These are phyloP conservation scores for Aspergillus piperis DNA, from an alignment of 2,329 filamentous ascomycete species.

Conservation along the genomic window DNA sequence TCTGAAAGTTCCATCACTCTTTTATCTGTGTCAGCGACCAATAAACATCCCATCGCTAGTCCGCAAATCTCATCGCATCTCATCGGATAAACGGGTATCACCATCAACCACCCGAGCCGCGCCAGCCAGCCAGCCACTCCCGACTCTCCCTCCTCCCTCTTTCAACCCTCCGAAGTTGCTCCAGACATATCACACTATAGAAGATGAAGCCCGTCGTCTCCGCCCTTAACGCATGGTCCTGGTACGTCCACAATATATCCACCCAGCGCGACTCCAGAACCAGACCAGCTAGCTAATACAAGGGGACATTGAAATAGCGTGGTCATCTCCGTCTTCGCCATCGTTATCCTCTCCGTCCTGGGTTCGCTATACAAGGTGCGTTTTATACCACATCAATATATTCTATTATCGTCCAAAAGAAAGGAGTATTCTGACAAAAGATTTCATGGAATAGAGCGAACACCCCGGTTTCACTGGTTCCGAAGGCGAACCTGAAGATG, in stretches of 20 bases:
- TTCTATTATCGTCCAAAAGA: not conserved
- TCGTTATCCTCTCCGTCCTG: slow-evolving; percentile 65
- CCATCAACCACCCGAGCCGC: not conserved
- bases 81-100: too few species aligned
- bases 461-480: slow-evolving; percentile 84
- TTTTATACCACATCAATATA: slow-evolving; percentile 17
- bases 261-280: not conserved
- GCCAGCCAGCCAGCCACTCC: slow-evolving; percentile 5
- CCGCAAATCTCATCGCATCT: too few species aligned
- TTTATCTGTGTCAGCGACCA: too few species aligned
- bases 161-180: not conserved
- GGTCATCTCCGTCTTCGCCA: slow-evolving; percentile 65
- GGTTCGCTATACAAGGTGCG: slow-evolving; percentile 72
- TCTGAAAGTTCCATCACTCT: too few species aligned
- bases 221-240: slow-evolving; percentile 91
- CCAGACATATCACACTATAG: slow-evolving; percentile 28
- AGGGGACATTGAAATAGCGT: slow-evolving; percentile 56
- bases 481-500: slow-evolving; percentile 68
- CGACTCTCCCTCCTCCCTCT: not conserved
- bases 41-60: too few species aligned
- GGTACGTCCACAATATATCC: slow-evolving; percentile 57
- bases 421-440: not conserved
- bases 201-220: slow-evolving; percentile 94
- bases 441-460: slow-evolving; percentile 49
- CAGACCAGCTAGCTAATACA: slow-evolving; percentile 14